Percentiles rank a stretch among this genome's conserved stretches.
These are phyloP conservation scores for Colletotrichum lindemuthianum DNA, from an alignment of 2,329 filamentous ascomycete genomes.

Conservation along the genomic window DNA sequence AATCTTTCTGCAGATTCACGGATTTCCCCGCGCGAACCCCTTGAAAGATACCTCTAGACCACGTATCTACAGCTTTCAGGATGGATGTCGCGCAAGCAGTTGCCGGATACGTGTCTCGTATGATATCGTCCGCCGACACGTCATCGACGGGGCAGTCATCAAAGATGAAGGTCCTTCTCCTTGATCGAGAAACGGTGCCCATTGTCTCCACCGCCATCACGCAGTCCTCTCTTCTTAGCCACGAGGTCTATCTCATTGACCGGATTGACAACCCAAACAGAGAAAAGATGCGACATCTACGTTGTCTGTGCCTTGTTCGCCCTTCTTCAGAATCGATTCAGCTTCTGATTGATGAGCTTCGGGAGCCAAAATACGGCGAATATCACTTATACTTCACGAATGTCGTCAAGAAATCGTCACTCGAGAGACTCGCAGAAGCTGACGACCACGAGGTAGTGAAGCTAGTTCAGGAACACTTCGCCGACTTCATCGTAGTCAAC, in stretches of 20 bases:
- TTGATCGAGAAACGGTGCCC: conserved; percentile 92
- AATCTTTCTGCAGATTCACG: too few species aligned
- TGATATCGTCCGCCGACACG: conserved; percentile 86
- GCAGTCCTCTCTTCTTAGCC: conserved; percentile 91
- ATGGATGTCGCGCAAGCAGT: conserved; percentile 97
- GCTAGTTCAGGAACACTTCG: conserved; percentile 93
- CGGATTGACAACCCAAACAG: conserved; percentile 88
- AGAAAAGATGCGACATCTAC: conserved; percentile 97
- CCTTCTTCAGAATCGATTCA: conserved; percentile 94
- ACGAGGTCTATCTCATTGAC: conserved; percentile 98
- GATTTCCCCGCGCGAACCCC: too few species aligned
- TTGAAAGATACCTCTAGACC: too few species aligned
- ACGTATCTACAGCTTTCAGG: conserved; percentile 41
- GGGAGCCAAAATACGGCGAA: conserved; percentile 96
- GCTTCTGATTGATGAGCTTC: conserved; percentile 90
- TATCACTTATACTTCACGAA: conserved; percentile 99
- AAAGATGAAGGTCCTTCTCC: conserved; percentile 97
- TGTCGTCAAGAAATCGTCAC: conserved; percentile 93
- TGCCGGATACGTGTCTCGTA: conserved; percentile 94
- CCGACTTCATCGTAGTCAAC: conserved; percentile 95
- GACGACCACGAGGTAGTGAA: conserved; percentile 98
- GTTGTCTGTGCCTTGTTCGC: conserved; percentile 91
- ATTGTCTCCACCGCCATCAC: conserved; percentile 96
- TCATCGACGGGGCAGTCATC: conserved; percentile 73
- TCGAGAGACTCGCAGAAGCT: conserved; percentile 93